phyloP scores from a whole-genome alignment of 441 rosid species.

The Erodium trifolium region DNA sequence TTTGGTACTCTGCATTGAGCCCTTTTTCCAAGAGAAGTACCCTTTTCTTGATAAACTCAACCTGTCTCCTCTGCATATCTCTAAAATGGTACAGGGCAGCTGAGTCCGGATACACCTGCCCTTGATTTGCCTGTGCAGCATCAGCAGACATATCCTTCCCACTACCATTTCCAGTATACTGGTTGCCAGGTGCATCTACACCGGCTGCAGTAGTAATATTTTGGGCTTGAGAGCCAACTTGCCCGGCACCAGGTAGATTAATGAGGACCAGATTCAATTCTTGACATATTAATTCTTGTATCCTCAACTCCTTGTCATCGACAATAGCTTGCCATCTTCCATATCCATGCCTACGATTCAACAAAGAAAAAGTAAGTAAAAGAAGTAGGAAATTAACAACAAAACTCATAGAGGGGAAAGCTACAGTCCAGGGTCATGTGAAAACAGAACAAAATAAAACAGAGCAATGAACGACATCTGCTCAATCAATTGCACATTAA shows the following conservation, averaged over 20 bases:
- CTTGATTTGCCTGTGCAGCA: slow-evolving; percentile 36
- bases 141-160: slow-evolving; percentile 26
- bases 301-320: slow-evolving; percentile 80
- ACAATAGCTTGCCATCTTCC: slow-evolving; percentile 99
- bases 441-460: too few relatives aligned
- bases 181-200: slow-evolving; percentile 26
- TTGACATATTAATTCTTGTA: slow-evolving; percentile 85
- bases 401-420: too few relatives aligned
- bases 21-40: slow-evolving; percentile 90
- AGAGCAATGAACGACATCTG: too few relatives aligned
- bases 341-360: slow-evolving; percentile 76
- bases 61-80: slow-evolving; percentile 92
- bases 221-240: slow-evolving; percentile 26
- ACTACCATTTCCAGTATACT: slow-evolving; percentile 37
- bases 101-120: slow-evolving; percentile 43
- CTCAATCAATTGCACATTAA: too few relatives aligned
- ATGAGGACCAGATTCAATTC: slow-evolving; percentile 71
- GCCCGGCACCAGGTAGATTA: slow-evolving; percentile 62
- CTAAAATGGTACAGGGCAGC: slow-evolving; percentile 54
- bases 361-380: slow-evolving; percentile 15
- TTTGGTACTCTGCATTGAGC: slow-evolving; percentile 63
- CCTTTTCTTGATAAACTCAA: slow-evolving; percentile 91
- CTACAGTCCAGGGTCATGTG: too few relatives aligned
- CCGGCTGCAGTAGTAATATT: slow-evolving; percentile 33
- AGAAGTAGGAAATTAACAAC: not conserved